A percentile compares a stretch with the other conserved stretches of the same genome.
phyloP scores from a whole-genome alignment of 2,329 filamentous ascomycete genomes.

The Emericellopsis atlantica region DNA sequence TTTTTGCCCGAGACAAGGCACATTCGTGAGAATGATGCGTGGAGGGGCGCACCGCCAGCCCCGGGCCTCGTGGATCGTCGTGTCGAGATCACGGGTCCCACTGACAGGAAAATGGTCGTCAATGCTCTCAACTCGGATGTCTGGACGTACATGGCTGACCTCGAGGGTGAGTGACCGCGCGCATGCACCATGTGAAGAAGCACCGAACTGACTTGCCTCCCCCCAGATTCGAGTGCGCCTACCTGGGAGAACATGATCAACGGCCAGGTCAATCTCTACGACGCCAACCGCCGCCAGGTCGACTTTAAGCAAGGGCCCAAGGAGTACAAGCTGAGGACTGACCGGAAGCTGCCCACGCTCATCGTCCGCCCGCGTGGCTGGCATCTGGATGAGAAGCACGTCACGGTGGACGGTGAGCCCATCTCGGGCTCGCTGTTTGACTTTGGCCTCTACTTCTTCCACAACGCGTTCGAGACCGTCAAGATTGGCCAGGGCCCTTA shows the following conservation, averaged over 20 bases:
- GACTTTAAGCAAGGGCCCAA: constrained; percentile 83
- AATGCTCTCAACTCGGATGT: constrained; percentile 84
- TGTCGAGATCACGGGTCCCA: constrained; percentile 83
- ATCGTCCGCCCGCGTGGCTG: constrained; percentile 80
- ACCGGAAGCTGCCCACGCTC: constrained; percentile 64
- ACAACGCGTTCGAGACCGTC: constrained; percentile 75
- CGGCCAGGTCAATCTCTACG: constrained; percentile 82
- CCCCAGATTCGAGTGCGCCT: constrained; percentile 61
- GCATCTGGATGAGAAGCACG: constrained; percentile 88
- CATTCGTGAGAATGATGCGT: constrained; percentile 76
- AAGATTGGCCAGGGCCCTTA: constrained; percentile 70
- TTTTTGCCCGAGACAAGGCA: constrained; percentile 83
- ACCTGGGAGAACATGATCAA: constrained; percentile 96
- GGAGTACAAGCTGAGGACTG: constrained; percentile 83
- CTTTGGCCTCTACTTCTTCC: constrained; percentile 90
- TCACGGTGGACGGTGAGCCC: constrained; percentile 77
- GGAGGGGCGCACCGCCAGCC: constrained; percentile 74
- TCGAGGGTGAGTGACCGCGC: constrained; percentile 53
- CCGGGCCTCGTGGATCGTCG: constrained; percentile 75
- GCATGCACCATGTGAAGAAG: not conserved
- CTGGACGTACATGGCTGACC: constrained; percentile 92
- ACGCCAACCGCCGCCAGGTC: constrained; percentile 72
- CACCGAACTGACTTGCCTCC: not conserved
- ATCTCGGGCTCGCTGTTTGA: constrained; percentile 80
- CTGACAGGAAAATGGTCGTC: constrained; percentile 88